Evolutionary conservation across 768 basidiomycete species (phyloP).

Genomic region (Tricholoma saponaceum): DNA sequence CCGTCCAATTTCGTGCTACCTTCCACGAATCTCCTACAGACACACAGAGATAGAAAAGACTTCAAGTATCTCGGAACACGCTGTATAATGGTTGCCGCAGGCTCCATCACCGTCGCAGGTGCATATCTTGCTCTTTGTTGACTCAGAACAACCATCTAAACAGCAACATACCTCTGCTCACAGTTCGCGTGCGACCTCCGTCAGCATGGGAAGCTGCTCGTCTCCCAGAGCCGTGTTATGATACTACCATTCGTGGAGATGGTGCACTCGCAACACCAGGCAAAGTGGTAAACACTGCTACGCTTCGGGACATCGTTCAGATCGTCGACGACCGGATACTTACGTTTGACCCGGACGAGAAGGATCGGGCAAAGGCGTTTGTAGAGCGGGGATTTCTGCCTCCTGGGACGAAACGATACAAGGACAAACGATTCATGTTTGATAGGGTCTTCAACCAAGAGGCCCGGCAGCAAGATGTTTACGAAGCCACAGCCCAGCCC

Average conservation of each 20-base stretch:
- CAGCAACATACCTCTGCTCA: constrained; percentile 5
- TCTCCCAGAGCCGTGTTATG: constrained; percentile 71
- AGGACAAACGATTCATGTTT: constrained; percentile 96
- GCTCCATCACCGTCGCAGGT: constrained; percentile 88
- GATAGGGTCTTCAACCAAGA: constrained; percentile 87
- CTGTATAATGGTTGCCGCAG: constrained; percentile 69
- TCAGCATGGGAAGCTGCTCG: constrained; percentile 81
- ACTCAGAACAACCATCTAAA: constrained; percentile 13
- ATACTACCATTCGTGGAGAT: constrained; percentile 74
- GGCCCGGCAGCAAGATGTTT: constrained; percentile 82
- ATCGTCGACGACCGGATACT: constrained; percentile 92
- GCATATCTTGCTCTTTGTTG: constrained; percentile 15
- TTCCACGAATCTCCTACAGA: background rate
- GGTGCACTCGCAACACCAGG: constrained; percentile 75
- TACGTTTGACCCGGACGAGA: constrained; percentile 94
- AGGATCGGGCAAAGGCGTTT: constrained; percentile 75
- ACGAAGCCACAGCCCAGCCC: constrained; percentile 80
- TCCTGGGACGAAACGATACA: constrained; percentile 89
- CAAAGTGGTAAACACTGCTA: constrained; percentile 48
- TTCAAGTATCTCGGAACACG: constrained; percentile 7
- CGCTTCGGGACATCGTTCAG: constrained; percentile 75
- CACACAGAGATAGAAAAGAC: constrained; percentile 3
- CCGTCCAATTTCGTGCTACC: constrained; percentile 2
- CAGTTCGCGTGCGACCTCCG: constrained; percentile 91
- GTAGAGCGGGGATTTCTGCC: constrained; percentile 82